Evolutionary conservation across 345 rosid genomes (phyloP).

Genomic region (Eucalyptus marginata): DNA sequence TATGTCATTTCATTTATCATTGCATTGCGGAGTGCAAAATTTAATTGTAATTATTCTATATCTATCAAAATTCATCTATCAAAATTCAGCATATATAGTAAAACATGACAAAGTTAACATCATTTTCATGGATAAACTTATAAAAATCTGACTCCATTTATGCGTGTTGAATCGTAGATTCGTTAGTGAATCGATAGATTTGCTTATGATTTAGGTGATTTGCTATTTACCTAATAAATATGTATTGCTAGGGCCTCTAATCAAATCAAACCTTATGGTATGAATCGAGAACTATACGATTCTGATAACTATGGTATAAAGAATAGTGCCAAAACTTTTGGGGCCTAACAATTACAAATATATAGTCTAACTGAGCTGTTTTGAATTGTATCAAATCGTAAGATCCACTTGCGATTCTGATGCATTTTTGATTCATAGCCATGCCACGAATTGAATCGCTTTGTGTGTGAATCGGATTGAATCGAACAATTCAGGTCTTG

Average conservation of each 20-base stretch:
- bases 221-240: neutral
- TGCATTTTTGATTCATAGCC: neutral
- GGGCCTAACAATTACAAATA: neutral
- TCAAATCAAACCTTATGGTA: no score
- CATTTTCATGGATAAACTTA: no score
- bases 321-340: neutral
- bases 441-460: no score
- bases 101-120: neutral
- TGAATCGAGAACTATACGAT: neutral
- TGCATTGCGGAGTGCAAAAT: neutral
- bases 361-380: neutral
- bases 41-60: neutral
- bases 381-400: neutral
- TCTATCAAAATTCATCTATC: neutral
- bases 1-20: no score
- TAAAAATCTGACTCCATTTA: neutral
- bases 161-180: neutral
- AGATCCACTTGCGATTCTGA: neutral
- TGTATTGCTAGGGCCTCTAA: neutral
- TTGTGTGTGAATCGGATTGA: neutral
- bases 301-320: neutral
- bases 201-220: neutral
- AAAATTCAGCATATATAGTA: neutral
- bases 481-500: fast-evolving
- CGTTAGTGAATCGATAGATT: neutral